A percentile compares a stretch with the other conserved stretches of the same genome.
Evolutionary conservation across 2,329 filamentous ascomycete genomes (phyloP).

Genomic region (Penicillium janthinellum): DNA sequence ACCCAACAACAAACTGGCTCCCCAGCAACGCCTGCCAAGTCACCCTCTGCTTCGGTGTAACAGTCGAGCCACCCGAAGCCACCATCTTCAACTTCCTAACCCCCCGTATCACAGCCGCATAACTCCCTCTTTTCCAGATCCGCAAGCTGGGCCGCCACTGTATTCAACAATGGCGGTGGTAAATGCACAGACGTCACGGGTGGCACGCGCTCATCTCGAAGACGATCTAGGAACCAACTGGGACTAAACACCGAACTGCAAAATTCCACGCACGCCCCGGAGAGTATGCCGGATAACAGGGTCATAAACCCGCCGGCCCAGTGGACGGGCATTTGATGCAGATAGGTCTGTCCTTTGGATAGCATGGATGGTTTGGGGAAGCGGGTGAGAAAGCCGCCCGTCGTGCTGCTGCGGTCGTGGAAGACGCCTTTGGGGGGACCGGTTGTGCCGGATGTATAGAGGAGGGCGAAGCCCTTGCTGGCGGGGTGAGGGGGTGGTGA

Average conservation of each 20-base stretch:
- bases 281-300: background rate
- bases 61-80: background rate
- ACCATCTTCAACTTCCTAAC: background rate
- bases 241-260: background rate
- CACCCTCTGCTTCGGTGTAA: background rate
- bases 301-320: background rate
- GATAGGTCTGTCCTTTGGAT: background rate
- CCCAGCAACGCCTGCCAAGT: background rate
- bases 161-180: background rate
- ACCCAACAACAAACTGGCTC: background rate
- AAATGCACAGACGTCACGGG: background rate
- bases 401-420: background rate
- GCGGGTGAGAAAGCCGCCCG: background rate
- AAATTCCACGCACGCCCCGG: background rate
- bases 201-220: background rate
- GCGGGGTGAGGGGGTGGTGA: background rate
- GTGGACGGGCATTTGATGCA: background rate
- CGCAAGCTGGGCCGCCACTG: background rate
- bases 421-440: background rate
- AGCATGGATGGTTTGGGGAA: background rate
- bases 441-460: background rate
- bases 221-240: background rate
- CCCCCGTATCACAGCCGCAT: background rate
- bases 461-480: background rate
- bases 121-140: background rate